These are phyloP conservation scores for Talaromyces sp. DNA, from an alignment of 2,329 filamentous ascomycete genomes.

Conservation along the genomic window DNA sequence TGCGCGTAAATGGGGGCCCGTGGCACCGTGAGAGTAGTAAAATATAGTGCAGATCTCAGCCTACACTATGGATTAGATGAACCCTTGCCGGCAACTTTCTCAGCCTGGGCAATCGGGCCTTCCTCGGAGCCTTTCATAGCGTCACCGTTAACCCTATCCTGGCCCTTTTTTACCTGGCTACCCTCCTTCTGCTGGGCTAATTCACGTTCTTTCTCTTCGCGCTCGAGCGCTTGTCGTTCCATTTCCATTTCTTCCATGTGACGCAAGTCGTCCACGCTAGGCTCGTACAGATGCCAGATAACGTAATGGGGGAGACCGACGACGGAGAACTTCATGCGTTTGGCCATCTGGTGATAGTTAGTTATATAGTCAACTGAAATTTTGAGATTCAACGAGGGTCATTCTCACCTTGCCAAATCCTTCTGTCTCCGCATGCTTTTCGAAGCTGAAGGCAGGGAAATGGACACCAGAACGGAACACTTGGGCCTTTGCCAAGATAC, in stretches of 20 bases:
- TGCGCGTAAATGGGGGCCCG: background rate
- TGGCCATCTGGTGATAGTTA: constrained; percentile 74
- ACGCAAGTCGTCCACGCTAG: constrained; percentile 93
- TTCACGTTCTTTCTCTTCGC: constrained; percentile 74
- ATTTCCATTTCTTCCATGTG: constrained; percentile 99
- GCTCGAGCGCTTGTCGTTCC: constrained; percentile 77
- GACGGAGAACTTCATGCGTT: constrained; percentile 92
- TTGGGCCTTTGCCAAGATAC: constrained; percentile 91
- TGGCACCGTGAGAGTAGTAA: background rate
- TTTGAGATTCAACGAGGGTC: background rate
- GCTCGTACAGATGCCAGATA: constrained; percentile 99
- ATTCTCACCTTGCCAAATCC: constrained; percentile 88
- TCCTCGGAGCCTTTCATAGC: constrained; percentile 24
- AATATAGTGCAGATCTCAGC: background rate
- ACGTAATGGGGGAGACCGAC: constrained; percentile 96
- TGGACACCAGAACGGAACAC: constrained; percentile 95
- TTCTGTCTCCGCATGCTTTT: constrained; percentile 98
- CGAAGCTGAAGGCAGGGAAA: constrained; percentile 97
- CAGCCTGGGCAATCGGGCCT: constrained; percentile 24
- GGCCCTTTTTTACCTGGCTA: constrained; percentile 62
- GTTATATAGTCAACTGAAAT: background rate
- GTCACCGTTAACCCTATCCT: constrained; percentile 31
- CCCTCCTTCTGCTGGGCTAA: constrained; percentile 73
- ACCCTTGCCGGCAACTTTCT: constrained; percentile 17
- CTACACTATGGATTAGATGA: constrained; percentile 6